A percentile compares a stretch with the other conserved stretches of the same genome.
phyloP scores from a whole-genome alignment of 2,329 filamentous ascomycete species.

The Mycosphaerella sp. region DNA sequence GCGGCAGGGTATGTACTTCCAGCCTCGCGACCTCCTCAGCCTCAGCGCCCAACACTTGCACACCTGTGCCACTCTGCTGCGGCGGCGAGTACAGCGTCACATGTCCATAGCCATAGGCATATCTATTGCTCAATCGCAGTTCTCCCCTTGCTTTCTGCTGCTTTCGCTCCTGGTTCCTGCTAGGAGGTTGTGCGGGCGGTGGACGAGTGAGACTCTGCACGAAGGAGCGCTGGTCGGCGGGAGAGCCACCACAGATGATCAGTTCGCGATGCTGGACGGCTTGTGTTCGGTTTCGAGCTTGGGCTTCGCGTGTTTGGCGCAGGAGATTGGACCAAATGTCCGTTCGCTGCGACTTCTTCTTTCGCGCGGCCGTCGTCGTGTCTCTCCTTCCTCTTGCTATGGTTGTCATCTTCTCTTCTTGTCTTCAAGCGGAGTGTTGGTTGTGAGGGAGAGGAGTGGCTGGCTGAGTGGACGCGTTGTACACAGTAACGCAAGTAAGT shows the following conservation, averaged over 20 bases:
- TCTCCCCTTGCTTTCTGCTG: slow-evolving; percentile 26
- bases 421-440: background rate
- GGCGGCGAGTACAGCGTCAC: slow-evolving; percentile 30
- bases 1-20: slow-evolving; percentile 31
- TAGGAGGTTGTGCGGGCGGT: slow-evolving; percentile 24
- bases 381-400: slow-evolving; percentile 12
- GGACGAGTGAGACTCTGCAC: slow-evolving; percentile 26
- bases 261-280: slow-evolving; percentile 29
- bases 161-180: slow-evolving; percentile 22
- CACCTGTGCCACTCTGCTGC: slow-evolving; percentile 21
- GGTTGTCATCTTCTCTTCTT: background rate
- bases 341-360: slow-evolving; percentile 27
- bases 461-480: too few species aligned
- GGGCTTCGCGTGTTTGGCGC: slow-evolving; percentile 32
- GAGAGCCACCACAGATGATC: slow-evolving; percentile 30
- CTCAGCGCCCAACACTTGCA: slow-evolving; percentile 27
- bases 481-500: too few species aligned
- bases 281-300: slow-evolving; percentile 31
- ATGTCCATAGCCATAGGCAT: slow-evolving; percentile 33
- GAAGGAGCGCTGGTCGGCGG: slow-evolving; percentile 29
- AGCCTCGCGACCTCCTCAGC: slow-evolving; percentile 30
- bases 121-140: slow-evolving; percentile 30
- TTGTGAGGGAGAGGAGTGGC: background rate
- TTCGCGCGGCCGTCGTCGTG: slow-evolving; percentile 13
- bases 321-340: slow-evolving; percentile 34